These are phyloP conservation scores for Metahyphopichia silvanorum DNA, from an alignment of 805 yeast species.

Conservation along the genomic window DNA sequence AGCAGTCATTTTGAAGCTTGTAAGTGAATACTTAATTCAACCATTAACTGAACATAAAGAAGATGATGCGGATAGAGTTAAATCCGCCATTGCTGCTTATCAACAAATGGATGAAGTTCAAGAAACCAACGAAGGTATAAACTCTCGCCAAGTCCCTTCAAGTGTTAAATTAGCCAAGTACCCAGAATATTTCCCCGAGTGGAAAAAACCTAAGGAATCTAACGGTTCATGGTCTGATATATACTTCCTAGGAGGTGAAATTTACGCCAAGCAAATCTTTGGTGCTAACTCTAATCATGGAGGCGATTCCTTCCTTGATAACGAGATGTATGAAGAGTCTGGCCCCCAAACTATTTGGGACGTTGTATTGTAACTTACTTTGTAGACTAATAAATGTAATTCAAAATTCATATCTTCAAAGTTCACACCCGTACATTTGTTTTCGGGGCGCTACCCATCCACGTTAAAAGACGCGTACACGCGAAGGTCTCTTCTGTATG, in stretches of 20 bases:
- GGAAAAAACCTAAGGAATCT: slow-evolving; percentile 60
- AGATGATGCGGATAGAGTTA: slow-evolving; percentile 25
- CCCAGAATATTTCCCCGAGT: slow-evolving; percentile 92
- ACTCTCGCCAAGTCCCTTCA: slow-evolving; percentile 71
- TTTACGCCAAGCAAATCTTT: slow-evolving; percentile 82
- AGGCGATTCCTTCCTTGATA: slow-evolving; percentile 62
- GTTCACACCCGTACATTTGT: too few species aligned
- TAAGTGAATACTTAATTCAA: slow-evolving; percentile 50
- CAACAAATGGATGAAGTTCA: slow-evolving; percentile 39
- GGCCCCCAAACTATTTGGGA: slow-evolving; percentile 90
- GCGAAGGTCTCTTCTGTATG: too few species aligned
- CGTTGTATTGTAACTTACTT: too few species aligned
- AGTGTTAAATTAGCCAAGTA: slow-evolving; percentile 62
- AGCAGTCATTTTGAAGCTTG: slow-evolving; percentile 57
- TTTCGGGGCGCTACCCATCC: too few species aligned
- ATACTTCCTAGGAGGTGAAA: slow-evolving; percentile 81
- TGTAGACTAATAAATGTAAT: too few species aligned
- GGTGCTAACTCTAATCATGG: slow-evolving; percentile 52
- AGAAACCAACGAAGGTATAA: slow-evolving; percentile 23
- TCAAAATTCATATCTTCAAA: too few species aligned
- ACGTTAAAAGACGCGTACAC: too few species aligned
- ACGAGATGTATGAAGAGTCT: slow-evolving; percentile 66
- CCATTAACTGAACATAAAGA: slow-evolving; percentile 25
- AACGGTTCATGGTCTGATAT: slow-evolving; percentile 70
- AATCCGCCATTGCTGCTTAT: slow-evolving; percentile 38